Evolutionary conservation across 805 yeast genomes (phyloP).

Genomic region (Priceomyces haplophilus): DNA sequence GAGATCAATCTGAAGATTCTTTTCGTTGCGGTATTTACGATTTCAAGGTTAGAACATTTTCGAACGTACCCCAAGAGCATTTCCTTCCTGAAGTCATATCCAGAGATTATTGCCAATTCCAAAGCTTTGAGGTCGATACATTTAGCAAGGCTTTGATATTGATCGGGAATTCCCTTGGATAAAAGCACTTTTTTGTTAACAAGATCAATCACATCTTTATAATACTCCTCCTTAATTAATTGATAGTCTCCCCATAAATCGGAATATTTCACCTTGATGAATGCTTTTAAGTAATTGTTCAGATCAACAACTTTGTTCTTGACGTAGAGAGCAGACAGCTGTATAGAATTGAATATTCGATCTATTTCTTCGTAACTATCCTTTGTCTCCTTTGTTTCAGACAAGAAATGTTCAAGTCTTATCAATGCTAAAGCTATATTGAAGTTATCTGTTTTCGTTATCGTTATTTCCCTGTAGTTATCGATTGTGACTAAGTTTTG

Average conservation of each 20-base stretch:
- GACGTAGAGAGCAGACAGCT: neutral
- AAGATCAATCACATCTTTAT: constrained; percentile 22
- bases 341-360: neutral
- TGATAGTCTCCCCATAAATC: constrained; percentile 35
- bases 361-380: constrained; percentile 1
- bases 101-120: constrained; percentile 28
- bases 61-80: constrained; percentile 21
- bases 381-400: neutral
- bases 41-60: constrained; percentile 4
- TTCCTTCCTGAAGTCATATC: constrained; percentile 32
- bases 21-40: constrained; percentile 4
- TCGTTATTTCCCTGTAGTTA: neutral
- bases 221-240: constrained; percentile 16
- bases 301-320: neutral
- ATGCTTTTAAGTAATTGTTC: constrained; percentile 4
- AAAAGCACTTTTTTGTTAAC: constrained; percentile 31
- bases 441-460: neutral
- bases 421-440: constrained; percentile 1
- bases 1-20: constrained; percentile 9
- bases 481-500: neutral
- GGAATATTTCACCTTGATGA: constrained; percentile 24
- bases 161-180: constrained; percentile 12
- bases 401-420: constrained; percentile 1
- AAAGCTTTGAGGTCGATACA: constrained; percentile 26
- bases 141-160: constrained; percentile 7